Base-by-base conservation (phyloP, 2,329 filamentous ascomycete genomes). In the Hypoxylon sp. region DNA sequence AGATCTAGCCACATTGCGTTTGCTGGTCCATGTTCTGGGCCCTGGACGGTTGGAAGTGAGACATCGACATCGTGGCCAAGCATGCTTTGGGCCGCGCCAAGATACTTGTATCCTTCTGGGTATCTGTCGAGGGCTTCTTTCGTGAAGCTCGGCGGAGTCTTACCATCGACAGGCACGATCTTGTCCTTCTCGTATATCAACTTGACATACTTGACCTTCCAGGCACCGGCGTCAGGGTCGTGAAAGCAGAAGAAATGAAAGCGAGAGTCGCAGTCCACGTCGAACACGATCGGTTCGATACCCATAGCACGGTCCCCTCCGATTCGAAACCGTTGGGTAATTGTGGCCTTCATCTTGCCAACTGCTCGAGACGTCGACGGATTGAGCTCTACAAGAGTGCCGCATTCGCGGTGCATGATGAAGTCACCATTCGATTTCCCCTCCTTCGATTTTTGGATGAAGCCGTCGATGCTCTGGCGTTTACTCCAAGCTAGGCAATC, bases 351-450 rank as follows among this genome's bases (percentile, higher is more conserved):
- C 83, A 84, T 84, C 77, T 84, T 84, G 68, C 82, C 82, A 23
- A 85, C 75, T 55, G 82, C 83, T 25, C 82, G 81, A 53, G 69
- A 68, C n/a, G 69, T 76, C 12, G 70, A 62, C 7, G 73, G 74
- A 71, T 78, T 79, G 39, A 84, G 76, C 67, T 84, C 82, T 43
- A 83, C 81, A 8, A 80, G 71, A 0, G 81, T 84, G 41, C 83
- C 82, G 73, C 81, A 83, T 70, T 84, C 82, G 62, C 84, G 84
- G 73, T 87, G 85, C 83, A 85, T 84, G 75, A 87, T 87, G 76
- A 85, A 86, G 53, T 81, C 84, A 16, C 84, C 84, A 8, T 78
- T 77, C 23, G 81, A 76, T 74, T 85, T 85, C 61, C 84, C 84
- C 7, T 77, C 74, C 67, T 85, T 81, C 11, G 84, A 87, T 51